Evolutionary conservation across 2,329 filamentous ascomycete genomes (phyloP).

Genomic region (Phaeoacremonium minimum): DNA sequence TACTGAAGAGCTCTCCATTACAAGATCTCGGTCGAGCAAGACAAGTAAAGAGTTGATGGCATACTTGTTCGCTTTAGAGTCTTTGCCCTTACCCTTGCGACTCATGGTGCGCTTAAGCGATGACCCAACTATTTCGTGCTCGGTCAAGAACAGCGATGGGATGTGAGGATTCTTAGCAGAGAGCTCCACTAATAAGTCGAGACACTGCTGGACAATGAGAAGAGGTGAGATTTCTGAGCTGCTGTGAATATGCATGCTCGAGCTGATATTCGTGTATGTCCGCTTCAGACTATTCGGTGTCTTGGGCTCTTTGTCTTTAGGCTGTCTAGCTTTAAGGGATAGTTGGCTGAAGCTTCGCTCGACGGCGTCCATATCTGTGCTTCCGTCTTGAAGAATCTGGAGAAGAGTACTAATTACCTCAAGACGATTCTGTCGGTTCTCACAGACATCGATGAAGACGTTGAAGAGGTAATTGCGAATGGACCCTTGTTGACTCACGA

Average conservation of each 20-base stretch:
- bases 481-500: slow-evolving; percentile 86
- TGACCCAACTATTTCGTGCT: slow-evolving; percentile 74
- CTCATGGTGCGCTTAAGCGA: slow-evolving; percentile 72
- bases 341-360: slow-evolving; percentile 94
- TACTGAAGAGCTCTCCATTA: slow-evolving; percentile 94
- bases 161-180: slow-evolving; percentile 83
- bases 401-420: slow-evolving; percentile 92
- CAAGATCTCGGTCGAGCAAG: slow-evolving; percentile 85
- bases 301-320: slow-evolving; percentile 57
- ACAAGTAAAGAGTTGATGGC: slow-evolving; percentile 87
- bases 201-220: slow-evolving; percentile 92
- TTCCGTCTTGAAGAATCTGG: slow-evolving; percentile 93
- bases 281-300: slow-evolving; percentile 80
- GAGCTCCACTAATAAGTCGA: slow-evolving; percentile 79
- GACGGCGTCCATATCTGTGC: slow-evolving; percentile 85
- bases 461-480: slow-evolving; percentile 80
- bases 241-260: slow-evolving; percentile 42
- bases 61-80: slow-evolving; percentile 78
- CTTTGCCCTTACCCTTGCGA: slow-evolving; percentile 85
- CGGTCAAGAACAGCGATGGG: slow-evolving; percentile 86
- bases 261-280: slow-evolving; percentile 56
- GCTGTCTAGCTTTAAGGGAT: slow-evolving; percentile 83
- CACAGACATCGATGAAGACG: slow-evolving; percentile 85
- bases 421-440: slow-evolving; percentile 92
- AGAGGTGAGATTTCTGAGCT: slow-evolving; percentile 89